These are phyloP conservation scores for Trypanosoma brucei DNA, from an alignment of 208 protist genomes.

Conservation along the genomic window DNA sequence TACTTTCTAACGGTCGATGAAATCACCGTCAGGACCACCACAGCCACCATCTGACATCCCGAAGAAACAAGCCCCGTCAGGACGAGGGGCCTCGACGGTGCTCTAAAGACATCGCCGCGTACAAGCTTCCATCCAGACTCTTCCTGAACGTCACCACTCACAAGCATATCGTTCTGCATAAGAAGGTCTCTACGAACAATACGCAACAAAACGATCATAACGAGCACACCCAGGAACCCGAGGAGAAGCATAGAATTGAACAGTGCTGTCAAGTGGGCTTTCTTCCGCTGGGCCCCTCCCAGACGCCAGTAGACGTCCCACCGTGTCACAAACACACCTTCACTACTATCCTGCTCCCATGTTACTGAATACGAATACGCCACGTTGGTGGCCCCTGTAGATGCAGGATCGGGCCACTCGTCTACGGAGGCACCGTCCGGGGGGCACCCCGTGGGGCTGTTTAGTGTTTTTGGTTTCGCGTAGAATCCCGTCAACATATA, in stretches of 20 bases:
- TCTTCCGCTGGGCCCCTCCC: constrained; percentile 17
- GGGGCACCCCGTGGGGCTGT: constrained; percentile 7
- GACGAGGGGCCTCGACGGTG: constrained; percentile 63
- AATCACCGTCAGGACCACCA: constrained; percentile 62
- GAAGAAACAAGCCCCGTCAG: constrained; percentile 86
- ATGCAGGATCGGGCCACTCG: neutral
- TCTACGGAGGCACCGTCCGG: neutral
- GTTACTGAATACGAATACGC: constrained; percentile 46
- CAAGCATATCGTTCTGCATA: constrained; percentile 40
- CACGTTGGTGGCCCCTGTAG: constrained; percentile 30
- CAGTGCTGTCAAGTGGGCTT: constrained; percentile 93
- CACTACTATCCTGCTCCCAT: constrained; percentile 28
- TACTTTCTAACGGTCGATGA: constrained; percentile 85
- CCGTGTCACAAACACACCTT: constrained; percentile 81
- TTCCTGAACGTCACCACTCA: constrained; percentile 51
- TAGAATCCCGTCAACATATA: constrained; percentile 54
- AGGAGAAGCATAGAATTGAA: constrained; percentile 94
- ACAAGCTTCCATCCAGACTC: constrained; percentile 95
- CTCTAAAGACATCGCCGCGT: constrained; percentile 94
- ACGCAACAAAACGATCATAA: constrained; percentile 93
- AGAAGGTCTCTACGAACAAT: constrained; percentile 93
- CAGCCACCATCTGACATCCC: constrained; percentile 86
- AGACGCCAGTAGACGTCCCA: constrained; percentile 90
- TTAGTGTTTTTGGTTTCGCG: constrained; percentile 20
- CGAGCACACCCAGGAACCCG: constrained; percentile 89